phyloP scores from a whole-genome alignment of 1,139 yeast species.

The Yamadazyma taylorii region DNA sequence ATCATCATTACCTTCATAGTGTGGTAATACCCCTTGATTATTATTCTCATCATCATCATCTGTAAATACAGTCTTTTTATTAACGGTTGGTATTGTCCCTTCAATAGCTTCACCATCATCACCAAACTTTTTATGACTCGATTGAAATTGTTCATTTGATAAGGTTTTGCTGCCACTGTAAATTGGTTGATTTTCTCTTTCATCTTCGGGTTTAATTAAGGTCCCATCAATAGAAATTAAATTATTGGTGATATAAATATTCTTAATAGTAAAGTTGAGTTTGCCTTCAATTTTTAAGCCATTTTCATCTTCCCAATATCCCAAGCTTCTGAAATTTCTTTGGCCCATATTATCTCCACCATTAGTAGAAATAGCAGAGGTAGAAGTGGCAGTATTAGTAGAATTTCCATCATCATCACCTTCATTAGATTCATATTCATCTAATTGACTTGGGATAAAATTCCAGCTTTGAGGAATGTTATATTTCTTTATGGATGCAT shows the following conservation, averaged over 20 bases:
- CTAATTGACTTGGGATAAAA: conserved; percentile 76
- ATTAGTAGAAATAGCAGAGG: no score
- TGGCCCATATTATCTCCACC: conserved; percentile 9
- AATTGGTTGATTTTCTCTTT: conserved; percentile 56
- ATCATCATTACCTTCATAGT: conserved; percentile 20
- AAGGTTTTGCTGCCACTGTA: conserved; percentile 29
- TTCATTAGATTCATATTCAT: conserved; percentile 40
- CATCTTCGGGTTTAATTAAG: conserved; percentile 61
- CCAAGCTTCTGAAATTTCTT: conserved; percentile 54
- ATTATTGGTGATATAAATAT: conserved; percentile 75
- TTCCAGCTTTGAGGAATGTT: conserved; percentile 83
- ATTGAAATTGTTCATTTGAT: conserved; percentile 11
- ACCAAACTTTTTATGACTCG: conserved; percentile 43
- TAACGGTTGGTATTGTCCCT: not conserved
- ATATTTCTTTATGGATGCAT: conserved; percentile 85
- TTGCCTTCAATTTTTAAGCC: conserved; percentile 81
- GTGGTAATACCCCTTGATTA: conserved; percentile 22
- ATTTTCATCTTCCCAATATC: conserved; percentile 81
- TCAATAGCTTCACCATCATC: conserved; percentile 24
- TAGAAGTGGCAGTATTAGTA: no score
- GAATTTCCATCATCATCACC: conserved; percentile 13
- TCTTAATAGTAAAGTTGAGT: conserved; percentile 68
- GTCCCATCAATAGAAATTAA: conserved; percentile 87
- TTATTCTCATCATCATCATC: conserved; percentile 23
- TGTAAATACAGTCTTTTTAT: conserved; percentile 1